These are phyloP conservation scores for Epichloe glyceriae DNA, from an alignment of 2,329 filamentous ascomycete species.

Conservation along the genomic window DNA sequence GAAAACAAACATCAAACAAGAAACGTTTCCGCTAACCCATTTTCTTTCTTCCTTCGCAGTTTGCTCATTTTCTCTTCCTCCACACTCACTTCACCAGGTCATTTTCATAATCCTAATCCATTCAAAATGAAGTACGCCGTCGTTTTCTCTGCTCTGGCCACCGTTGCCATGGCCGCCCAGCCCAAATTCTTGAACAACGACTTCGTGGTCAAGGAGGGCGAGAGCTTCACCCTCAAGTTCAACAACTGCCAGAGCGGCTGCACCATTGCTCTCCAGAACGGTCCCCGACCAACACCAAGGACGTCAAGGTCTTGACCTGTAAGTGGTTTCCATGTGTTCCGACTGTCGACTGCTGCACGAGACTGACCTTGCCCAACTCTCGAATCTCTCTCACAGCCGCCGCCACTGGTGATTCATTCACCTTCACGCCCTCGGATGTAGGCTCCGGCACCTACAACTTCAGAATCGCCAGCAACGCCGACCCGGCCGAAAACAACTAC, in stretches of 20 bases:
- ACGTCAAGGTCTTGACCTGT: constrained; percentile 20
- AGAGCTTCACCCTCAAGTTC: constrained; percentile 21
- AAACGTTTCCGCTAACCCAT: not conserved
- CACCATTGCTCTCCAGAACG: constrained; percentile 23
- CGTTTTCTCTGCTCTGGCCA: constrained; percentile 18
- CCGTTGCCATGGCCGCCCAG: constrained; percentile 15
- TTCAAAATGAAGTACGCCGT: constrained; percentile 25
- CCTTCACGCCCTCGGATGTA: constrained; percentile 15
- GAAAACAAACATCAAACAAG: not conserved
- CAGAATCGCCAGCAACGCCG: constrained; percentile 18
- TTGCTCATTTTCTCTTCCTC: not conserved
- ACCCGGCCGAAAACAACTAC: constrained; percentile 18
- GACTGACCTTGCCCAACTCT: not conserved
- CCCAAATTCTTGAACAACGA: constrained; percentile 20
- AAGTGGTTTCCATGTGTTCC: constrained; percentile 7
- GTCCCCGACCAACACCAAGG: constrained; percentile 16
- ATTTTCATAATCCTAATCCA: not conserved
- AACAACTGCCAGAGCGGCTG: constrained; percentile 20
- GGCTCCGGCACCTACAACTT: constrained; percentile 22
- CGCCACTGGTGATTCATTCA: constrained; percentile 14
- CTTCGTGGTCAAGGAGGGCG: constrained; percentile 16
- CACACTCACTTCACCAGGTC: not conserved
- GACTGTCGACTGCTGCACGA: not conserved
- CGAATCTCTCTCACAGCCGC: constrained; percentile 5
- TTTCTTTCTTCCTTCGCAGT: not conserved